Base-by-base conservation (phyloP, 495 filamentous ascomycete genomes). In the Talaromyces wortmannii region DNA sequence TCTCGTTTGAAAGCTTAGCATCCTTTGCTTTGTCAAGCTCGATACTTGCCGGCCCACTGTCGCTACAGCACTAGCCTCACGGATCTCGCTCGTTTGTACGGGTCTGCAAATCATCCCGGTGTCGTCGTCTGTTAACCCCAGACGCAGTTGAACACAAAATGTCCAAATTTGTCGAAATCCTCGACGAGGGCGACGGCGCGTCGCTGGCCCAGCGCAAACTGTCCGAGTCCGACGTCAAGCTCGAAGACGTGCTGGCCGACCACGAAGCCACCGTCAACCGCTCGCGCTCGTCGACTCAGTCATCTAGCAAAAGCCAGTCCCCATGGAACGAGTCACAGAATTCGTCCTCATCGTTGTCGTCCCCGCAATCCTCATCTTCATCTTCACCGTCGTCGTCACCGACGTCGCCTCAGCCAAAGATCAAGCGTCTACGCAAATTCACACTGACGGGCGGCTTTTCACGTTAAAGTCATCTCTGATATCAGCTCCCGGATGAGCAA, bases 151-250 rank as follows among this genome's bases (percentile, higher is more conserved):
- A 40, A 40, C 36, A 10, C 8, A 5, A 40, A 2, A 40, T 40
- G 48, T 77, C 74, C 58, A 72, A 66, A 59, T 76, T 76, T 60
- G 67, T 77, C 61, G 74, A 76, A 64, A 72, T 76, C 51, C 70
- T 77, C 60, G 70, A 74, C 57, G 66, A 70, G 16, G 63, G 72
- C 57, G 64, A 71, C 45, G 29, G 32, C 55, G 50, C 49, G 16
- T 8, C 46, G 12, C 7, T 30, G 16, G 40, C 62, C 13, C 62
- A 61, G 23, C 57, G 60, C 15, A 60, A 65, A 50, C 66, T 71
- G 50, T 77, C 72, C 53, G 67, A 69, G 52, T 70, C 67, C 8
- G 74, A 77, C 50, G 74, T 77, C 48, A 73, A 70, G n/a, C 71
- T 77, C 8, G 74, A 77, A 50, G 74, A 77, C 43, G 71, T 77